Base-by-base conservation (phyloP, 352 stramenopile species). In the Salisapilia sapeloensis region DNA sequence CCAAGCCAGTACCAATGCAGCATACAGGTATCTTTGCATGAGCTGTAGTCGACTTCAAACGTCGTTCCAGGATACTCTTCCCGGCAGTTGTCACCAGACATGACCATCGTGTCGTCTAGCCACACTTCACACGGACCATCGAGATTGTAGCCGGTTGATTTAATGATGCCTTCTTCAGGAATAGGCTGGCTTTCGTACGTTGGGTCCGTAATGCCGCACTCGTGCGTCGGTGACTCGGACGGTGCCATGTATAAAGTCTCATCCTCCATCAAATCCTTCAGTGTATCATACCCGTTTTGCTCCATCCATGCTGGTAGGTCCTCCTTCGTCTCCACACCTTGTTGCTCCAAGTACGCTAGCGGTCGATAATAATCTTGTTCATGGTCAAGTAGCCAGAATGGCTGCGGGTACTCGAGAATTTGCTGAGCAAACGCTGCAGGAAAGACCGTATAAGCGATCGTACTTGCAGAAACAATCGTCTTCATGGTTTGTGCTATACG, bases 371-470 rank as follows among this genome's bases (percentile, higher is more conserved):
- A 29, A 13, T 16, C 16, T 18, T 46, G 37, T 15, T 50, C 29
- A 15, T 54, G 56, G 46, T 75, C 60, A 22, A 75, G 53, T 26
- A 70, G 42, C 50, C 61, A 75, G 44, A 70, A 70, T 8, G 60
- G 60, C 29, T 56, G 31, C 6, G 60, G 60, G 8, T 60, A 44
- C 10, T 50, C 41, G 29, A 75, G 36, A 27, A 61, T 39, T 14
- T 75, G 60, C n/a, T 61, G 53, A 38, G 65, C 60, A n/a, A n/a
- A n/a, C n/a, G n/a, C n/a, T n/a, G n/a, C n/a, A n/a, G n/a, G n/a
- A n/a, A n/a, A n/a, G n/a, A n/a, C n/a, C n/a, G n/a, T n/a, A n/a
- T n/a, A n/a, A n/a, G n/a, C n/a, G n/a, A n/a, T n/a, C n/a, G n/a
- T n/a, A n/a, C n/a, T n/a, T n/a, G n/a, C n/a, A n/a, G n/a, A n/a